Evolutionary conservation across 2,329 filamentous ascomycete genomes (phyloP).

Genomic region (Stagonosporopsis chrysanthemi): DNA sequence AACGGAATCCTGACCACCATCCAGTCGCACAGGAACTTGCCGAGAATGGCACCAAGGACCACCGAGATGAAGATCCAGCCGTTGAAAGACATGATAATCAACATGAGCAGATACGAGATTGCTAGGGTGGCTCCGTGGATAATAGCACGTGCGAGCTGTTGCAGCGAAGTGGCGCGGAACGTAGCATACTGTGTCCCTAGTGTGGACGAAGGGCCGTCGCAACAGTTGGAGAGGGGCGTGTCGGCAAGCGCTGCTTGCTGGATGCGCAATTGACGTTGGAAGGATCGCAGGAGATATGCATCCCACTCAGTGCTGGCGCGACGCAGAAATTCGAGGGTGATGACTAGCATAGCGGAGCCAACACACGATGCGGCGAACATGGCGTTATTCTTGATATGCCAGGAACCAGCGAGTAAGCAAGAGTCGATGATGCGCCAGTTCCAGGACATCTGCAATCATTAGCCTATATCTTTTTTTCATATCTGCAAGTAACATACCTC

Average conservation of each 20-base stretch:
- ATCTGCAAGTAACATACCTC: conserved; percentile 39
- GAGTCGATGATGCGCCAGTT: conserved; percentile 77
- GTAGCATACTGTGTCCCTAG: conserved; percentile 38
- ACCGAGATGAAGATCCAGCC: conserved; percentile 82
- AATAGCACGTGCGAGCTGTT: conserved; percentile 72
- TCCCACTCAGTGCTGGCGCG: conserved; percentile 77
- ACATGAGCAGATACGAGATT: conserved; percentile 81
- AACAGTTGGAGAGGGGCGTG: conserved; percentile 32
- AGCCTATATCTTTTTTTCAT: neutral
- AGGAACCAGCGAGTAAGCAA: conserved; percentile 72
- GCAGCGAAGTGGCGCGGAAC: conserved; percentile 64
- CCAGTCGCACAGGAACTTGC: conserved; percentile 77
- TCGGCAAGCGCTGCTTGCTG: conserved; percentile 32
- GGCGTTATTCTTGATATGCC: conserved; percentile 72
- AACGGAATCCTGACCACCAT: conserved; percentile 44
- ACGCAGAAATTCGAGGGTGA: conserved; percentile 75
- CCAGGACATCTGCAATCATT: conserved; percentile 74
- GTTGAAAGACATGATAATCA: conserved; percentile 71
- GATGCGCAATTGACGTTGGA: conserved; percentile 47
- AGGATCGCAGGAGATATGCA: conserved; percentile 66
- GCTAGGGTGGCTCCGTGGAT: conserved; percentile 76
- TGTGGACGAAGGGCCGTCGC: conserved; percentile 31
- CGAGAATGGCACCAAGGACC: conserved; percentile 76
- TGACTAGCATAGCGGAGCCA: conserved; percentile 76
- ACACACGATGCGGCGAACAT: conserved; percentile 85